These are phyloP conservation scores for Coemansia sp. DNA, from an alignment of 192 early-diverging fungal genomes.

Conservation along the genomic window DNA sequence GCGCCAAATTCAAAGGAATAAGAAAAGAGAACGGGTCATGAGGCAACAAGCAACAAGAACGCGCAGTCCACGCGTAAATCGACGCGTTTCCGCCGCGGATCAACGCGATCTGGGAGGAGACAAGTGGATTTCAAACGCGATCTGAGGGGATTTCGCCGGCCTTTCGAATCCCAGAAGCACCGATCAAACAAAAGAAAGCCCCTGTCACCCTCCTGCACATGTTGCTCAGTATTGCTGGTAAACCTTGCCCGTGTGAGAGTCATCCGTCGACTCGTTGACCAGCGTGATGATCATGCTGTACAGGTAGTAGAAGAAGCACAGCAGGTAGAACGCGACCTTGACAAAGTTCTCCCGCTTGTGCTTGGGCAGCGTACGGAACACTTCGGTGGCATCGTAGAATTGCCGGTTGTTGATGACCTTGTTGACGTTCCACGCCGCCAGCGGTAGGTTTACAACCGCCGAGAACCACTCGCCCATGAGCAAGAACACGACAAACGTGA, in stretches of 20 bases:
- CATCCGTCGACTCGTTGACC: conserved; percentile 46
- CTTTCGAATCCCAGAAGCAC: too few species aligned
- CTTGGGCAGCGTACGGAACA: conserved; percentile 86
- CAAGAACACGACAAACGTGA: conserved; percentile 77
- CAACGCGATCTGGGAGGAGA: too few species aligned
- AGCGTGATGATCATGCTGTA: conserved; percentile 64
- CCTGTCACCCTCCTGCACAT: too few species aligned
- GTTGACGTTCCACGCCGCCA: conserved; percentile 79
- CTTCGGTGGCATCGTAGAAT: conserved; percentile 97
- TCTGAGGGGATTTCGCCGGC: too few species aligned
- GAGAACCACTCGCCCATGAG: conserved; percentile 86
- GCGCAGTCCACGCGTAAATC: too few species aligned
- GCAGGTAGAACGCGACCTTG: conserved; percentile 94
- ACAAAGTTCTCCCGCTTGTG: conserved; percentile 97
- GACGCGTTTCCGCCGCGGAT: too few species aligned
- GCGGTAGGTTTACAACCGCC: conserved; percentile 76
- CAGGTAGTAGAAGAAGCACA: conserved; percentile 91
- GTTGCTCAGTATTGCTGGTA: not conserved
- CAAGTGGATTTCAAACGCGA: too few species aligned
- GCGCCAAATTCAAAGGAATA: too few species aligned
- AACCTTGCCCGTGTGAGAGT: conserved; percentile 16
- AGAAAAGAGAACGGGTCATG: too few species aligned
- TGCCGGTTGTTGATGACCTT: conserved; percentile 82
- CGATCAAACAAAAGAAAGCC: not conserved
- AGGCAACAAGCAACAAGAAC: too few species aligned